Base-by-base conservation (phyloP, 208 protist species). In the Trypanosoma theileri region DNA sequence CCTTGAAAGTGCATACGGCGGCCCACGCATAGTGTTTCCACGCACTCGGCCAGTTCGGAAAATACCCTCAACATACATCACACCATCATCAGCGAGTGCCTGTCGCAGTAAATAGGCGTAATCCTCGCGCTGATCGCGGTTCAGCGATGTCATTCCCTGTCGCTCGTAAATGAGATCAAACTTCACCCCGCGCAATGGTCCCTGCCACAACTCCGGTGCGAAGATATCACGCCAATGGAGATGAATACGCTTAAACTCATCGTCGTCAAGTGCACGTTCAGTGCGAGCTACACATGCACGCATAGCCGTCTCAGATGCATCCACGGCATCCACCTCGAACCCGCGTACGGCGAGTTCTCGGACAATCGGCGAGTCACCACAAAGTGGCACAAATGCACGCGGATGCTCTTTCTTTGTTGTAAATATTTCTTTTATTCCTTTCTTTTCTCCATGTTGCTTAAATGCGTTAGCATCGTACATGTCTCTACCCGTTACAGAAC, bases 151-250 rank as follows among this genome's bases (percentile, higher is more conserved):
- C 70, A 96, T 88, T 31, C 81, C 88, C 66, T 96, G 88, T 1
- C 88, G 84, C 66, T 96, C 91, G 59, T 96, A 94, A 64, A 96
- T 96, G 55, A 94, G 60, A 64, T 96, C 91, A 72, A 85, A 94
- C 61, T 74, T 78, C 58, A 71, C 72, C 10, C 62, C 69, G 35
- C 61, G 57, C 57, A 92, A 60, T n/a, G 80, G 56, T 12, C 71
- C 79, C 31, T 90, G 64, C 88, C 91, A 96, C 58, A 96, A 61
- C 69, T 88, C 81, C 1, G 88, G 77, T 0, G 86, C 68, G 60
- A 96, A 96, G 45, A 96, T 83, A 71, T 96, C 81, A 4, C 66
- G 69, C 79, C 72, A 89, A 72, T 92, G 86, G 31, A 94, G 67
- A 50, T 89, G 86, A 26, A 96, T 73, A 24, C 66, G 70, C 3